These are phyloP conservation scores for Lactarius sp. DNA, from an alignment of 768 basidiomycete species.

Conservation along the genomic window DNA sequence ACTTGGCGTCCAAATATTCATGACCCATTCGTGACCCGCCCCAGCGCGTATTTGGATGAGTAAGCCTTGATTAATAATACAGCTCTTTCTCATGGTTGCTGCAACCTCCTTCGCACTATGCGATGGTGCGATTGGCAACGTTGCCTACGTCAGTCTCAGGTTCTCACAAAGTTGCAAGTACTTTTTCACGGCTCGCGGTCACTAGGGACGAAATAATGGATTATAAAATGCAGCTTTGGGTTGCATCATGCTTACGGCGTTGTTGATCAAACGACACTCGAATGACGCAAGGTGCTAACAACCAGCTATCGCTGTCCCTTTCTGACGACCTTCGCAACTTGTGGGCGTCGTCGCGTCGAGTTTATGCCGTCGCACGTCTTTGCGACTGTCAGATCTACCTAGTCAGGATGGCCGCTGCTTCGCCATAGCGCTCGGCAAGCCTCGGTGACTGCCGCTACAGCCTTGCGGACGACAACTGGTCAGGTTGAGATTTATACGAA, in stretches of 20 bases:
- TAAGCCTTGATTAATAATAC: constrained; percentile 6
- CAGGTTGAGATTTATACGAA: background rate
- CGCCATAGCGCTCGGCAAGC: background rate
- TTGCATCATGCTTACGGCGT: background rate
- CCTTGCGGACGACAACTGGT: background rate
- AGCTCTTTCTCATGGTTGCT: constrained; percentile 11
- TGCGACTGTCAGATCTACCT: background rate
- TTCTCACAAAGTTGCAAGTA: background rate
- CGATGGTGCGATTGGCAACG: background rate
- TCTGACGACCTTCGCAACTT: background rate
- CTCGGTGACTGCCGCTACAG: background rate
- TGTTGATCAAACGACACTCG: constrained; percentile 1
- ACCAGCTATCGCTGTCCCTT: background rate
- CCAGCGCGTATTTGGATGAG: background rate
- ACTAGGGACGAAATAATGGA: background rate
- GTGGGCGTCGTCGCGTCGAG: background rate
- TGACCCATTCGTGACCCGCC: background rate
- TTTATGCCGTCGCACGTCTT: background rate
- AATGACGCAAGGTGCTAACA: background rate
- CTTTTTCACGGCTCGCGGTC: background rate
- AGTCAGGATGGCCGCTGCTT: background rate
- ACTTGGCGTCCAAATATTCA: background rate
- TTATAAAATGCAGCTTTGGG: background rate
- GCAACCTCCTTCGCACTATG: background rate
- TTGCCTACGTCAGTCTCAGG: background rate